These are phyloP conservation scores for Aspergillus sp. DNA, from an alignment of 2,329 filamentous ascomycete species.

Conservation along the genomic window DNA sequence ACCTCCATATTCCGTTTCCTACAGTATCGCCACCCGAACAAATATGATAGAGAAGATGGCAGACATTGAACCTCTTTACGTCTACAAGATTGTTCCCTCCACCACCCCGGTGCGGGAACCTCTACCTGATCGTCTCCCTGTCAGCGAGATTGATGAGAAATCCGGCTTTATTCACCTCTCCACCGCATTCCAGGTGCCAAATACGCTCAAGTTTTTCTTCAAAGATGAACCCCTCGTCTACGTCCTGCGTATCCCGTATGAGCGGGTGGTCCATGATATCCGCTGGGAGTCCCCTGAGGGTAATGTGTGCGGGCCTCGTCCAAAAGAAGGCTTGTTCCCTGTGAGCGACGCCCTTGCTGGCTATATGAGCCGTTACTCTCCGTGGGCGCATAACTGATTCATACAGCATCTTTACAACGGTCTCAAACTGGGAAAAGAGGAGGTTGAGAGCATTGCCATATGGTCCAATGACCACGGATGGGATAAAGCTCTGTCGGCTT, in stretches of 20 bases:
- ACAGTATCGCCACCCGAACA: neutral
- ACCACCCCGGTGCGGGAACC: constrained; percentile 33
- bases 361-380: neutral
- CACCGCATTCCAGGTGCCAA: constrained; percentile 35
- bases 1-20: constrained; percentile 1
- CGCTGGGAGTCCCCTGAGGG: constrained; percentile 39
- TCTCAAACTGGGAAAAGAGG: constrained; percentile 34
- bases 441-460: constrained; percentile 36
- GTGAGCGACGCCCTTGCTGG: constrained; percentile 20
- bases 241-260: constrained; percentile 35
- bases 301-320: constrained; percentile 34
- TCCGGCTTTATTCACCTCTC: constrained; percentile 41
- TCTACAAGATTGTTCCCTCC: constrained; percentile 40
- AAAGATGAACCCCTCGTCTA: constrained; percentile 36
- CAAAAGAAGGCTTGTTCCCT: constrained; percentile 39
- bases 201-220: constrained; percentile 38
- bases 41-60: constrained; percentile 14
- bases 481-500: constrained; percentile 32
- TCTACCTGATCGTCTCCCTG: constrained; percentile 33
- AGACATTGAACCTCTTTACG: constrained; percentile 26
- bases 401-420: constrained; percentile 38
- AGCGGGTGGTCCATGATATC: constrained; percentile 25
- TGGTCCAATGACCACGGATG: constrained; percentile 38
- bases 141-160: constrained; percentile 35
- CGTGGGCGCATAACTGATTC: neutral